A percentile compares a stretch with the other conserved stretches of the same genome.
Conservation (phyloP, 768 basidiomycete genomes). For the Dacryopinax spathularia region DNA sequence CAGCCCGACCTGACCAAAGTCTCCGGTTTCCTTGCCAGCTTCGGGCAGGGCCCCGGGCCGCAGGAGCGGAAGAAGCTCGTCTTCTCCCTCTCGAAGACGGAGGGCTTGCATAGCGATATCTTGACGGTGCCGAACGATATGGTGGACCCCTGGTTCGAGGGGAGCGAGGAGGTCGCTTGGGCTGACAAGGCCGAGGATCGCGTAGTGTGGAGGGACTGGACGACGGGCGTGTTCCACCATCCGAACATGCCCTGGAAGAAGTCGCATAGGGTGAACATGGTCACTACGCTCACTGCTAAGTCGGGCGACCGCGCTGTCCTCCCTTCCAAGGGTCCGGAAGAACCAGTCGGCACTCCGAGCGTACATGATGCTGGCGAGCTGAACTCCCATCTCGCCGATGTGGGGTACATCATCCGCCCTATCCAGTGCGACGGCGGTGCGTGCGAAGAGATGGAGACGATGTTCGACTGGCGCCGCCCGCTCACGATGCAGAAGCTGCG, state of each 20-base stretch:
- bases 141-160: constrained; percentile 17
- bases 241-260: constrained; percentile 32
- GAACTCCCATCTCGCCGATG: constrained; percentile 19
- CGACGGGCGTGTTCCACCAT: constrained; percentile 47
- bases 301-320: constrained; percentile 20
- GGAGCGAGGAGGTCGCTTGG: constrained; percentile 34
- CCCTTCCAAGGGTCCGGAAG: constrained; percentile 8
- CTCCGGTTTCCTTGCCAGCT: constrained; percentile 19
- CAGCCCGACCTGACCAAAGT: constrained; percentile 20
- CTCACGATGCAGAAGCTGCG: background rate
- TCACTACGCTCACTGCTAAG: constrained; percentile 31
- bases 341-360: constrained; percentile 14
- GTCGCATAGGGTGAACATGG: constrained; percentile 39
- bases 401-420: constrained; percentile 20
- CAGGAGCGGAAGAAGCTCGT: constrained; percentile 20
- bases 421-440: constrained; percentile 19
- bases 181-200: constrained; percentile 47
- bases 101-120: constrained; percentile 12
- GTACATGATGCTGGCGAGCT: constrained; percentile 8
- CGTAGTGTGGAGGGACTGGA: constrained; percentile 59
- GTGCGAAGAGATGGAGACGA: constrained; percentile 14
- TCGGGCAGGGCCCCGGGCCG: constrained; percentile 21
- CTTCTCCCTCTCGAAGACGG: constrained; percentile 22
- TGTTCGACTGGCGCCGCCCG: constrained; percentile 17
- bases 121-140: background rate